Evolutionary conservation across 345 rosid genomes (phyloP).

Genomic region (Populus euphratica): DNA sequence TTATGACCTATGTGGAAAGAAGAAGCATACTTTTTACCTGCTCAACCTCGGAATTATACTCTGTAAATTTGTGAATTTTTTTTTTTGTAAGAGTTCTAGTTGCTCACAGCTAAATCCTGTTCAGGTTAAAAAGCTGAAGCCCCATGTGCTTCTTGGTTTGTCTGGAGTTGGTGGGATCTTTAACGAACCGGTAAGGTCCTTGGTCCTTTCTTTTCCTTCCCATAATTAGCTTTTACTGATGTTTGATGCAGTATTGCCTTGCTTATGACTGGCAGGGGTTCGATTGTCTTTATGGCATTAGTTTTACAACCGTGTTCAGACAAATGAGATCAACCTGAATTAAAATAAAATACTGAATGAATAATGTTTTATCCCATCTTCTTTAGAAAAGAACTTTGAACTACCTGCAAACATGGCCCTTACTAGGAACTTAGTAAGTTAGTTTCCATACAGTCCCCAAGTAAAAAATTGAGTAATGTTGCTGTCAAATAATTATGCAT

Average conservation of each 20-base stretch:
- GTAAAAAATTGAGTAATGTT: neutral
- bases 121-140: slow-evolving; percentile 84
- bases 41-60: neutral
- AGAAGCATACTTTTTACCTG: neutral
- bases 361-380: neutral
- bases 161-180: slow-evolving; percentile 99
- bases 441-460: neutral
- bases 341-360: neutral
- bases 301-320: neutral
- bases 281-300: neutral
- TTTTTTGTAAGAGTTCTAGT: slow-evolving; percentile 10
- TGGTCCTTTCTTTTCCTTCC: neutral
- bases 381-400: neutral
- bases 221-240: neutral
- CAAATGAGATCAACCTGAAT: neutral
- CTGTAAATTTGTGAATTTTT: slow-evolving; percentile 8
- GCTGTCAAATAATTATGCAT: neutral
- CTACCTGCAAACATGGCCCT: neutral
- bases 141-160: slow-evolving; percentile 95
- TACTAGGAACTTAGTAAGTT: neutral
- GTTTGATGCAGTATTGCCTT: neutral
- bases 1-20: neutral
- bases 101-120: slow-evolving; percentile 17
- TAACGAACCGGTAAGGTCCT: slow-evolving; percentile 59
- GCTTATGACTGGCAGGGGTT: neutral